Evolutionary conservation across 1,284 basidiomycete genomes (phyloP).

Genomic region (Coriolopsis trogii): DNA sequence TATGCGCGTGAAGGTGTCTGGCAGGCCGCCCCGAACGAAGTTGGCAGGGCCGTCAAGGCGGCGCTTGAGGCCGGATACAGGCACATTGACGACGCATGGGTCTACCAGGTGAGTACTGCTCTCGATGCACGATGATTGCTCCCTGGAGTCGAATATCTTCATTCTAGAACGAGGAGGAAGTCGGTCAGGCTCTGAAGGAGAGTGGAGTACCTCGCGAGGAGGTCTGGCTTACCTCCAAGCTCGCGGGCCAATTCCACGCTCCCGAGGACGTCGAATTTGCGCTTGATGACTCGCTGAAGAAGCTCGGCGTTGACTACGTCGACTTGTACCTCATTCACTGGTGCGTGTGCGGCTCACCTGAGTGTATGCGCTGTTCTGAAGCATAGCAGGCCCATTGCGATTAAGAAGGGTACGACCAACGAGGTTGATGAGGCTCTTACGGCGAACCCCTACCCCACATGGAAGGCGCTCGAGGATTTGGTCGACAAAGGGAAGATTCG

Average conservation of each 20-base stretch:
- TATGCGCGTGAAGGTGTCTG: constrained; percentile 51
- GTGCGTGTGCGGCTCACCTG: constrained; percentile 43
- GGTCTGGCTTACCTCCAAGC: constrained; percentile 58
- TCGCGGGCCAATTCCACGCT: constrained; percentile 72
- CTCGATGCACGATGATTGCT: background rate
- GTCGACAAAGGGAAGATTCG: constrained; percentile 78
- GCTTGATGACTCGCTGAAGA: constrained; percentile 68
- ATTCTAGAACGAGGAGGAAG: constrained; percentile 53
- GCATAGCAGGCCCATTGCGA: constrained; percentile 61
- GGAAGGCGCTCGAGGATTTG: constrained; percentile 83
- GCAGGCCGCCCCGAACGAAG: constrained; percentile 57
- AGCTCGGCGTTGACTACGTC: constrained; percentile 76
- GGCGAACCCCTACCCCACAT: constrained; percentile 78
- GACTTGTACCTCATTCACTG: constrained; percentile 86
- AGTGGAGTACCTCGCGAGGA: constrained; percentile 44
- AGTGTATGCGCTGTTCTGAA: background rate
- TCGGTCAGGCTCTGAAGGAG: constrained; percentile 46
- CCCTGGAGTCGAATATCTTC: background rate
- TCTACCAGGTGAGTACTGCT: constrained; percentile 51
- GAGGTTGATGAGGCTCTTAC: constrained; percentile 63
- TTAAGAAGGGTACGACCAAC: constrained; percentile 58
- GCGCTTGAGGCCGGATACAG: constrained; percentile 65
- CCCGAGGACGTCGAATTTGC: constrained; percentile 68
- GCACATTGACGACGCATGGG: constrained; percentile 80
- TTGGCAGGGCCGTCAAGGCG: constrained; percentile 62